Base-by-base conservation (phyloP, 352 stramenopile species). In the Aphanomyces astaci region DNA sequence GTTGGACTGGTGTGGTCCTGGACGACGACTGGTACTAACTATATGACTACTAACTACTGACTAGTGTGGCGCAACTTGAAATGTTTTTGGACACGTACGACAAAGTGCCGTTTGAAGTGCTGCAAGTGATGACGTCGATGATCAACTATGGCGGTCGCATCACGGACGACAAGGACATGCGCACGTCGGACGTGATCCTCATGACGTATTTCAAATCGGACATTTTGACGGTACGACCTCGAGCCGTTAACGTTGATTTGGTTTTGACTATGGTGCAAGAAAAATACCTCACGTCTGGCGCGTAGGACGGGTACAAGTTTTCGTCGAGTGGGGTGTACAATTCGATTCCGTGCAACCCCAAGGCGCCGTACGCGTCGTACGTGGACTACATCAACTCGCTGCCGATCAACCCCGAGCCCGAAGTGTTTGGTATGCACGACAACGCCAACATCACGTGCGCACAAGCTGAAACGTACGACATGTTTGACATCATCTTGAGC, bases 61-160 rank as follows among this genome's bases (percentile, higher is more conserved):
- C n/a, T 53, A 65, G 81, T 27, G 82, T 55, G 75, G 82, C 51
- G 79, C 81, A 94, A 60, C 77, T 95, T 19, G 80, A 94, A 70
- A 79, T 95, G 75, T 98, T 98, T 74, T 74, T 98, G 13, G 84
- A 93, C 72, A 88, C 86, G 17, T 93, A 95, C 63, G 85, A 95
- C 33, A 73, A 86, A 4, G 81, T 94, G 9, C 85, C 85, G 15
- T 95, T 90, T 72, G 81, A 91, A 30, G 89, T 98, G 43, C 75
- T 98, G 9, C 82, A 90, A 56, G 94, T 97, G 49, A 92, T 98
- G 78, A 97, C 90, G 3, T 96, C 88, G 7, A 94, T 95, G 40
- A 95, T 97, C 57, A 97, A 97, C 75, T 98, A 98, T 69, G 92
- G 92, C n/a, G 92, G 92, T 4, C 80, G 90, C 56, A 88, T 98